Evolutionary conservation across 768 basidiomycete genomes (phyloP), one percentile per base, ranked within the genome.

Genomic region (Mycena galericulata): DNA sequence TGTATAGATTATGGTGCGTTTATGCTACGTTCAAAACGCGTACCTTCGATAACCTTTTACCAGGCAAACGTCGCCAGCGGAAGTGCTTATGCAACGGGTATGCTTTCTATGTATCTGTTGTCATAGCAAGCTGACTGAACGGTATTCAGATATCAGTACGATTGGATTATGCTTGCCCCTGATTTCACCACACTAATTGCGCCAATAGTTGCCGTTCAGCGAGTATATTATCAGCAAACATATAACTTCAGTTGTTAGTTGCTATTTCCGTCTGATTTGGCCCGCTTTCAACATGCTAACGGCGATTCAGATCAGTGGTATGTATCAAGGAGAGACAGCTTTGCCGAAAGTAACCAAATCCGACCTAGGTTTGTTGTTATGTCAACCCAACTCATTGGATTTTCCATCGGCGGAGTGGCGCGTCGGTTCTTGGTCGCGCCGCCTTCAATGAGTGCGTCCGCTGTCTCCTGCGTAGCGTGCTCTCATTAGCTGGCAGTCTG

Each of bases 381-480:
- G 80, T 90, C 88, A 32, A 89, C 90, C 1, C 90, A 92, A 73
- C 80, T 93, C 61, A 93, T 94, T 60, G 93, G 94, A 15, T 95
- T 95, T 82, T 94, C 92, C 5, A 88, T 94, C 62, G 94, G 93
- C 82, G 75, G 88, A 72, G 71, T 94, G 83, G 70, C 87, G 8
- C 88, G 91, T 32, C 89, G 93, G 14, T 94, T 94, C 84, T 85
- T 95, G 40, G 93, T 92, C 40, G 85, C 89, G 62, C 92, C 89
- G 9, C 88, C 87, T 4, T 89, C 89, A 0, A 91, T 91, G 90
- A 90, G 89, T 88, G 66, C 66, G 87, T 76, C 29, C 36, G 29
- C 18, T 36, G 46, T 27, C 43, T 43, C 8, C 11, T 12, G 22
- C 46, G 45, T 58, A 11, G 8, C 30, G 9, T 34, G 3, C 17